Evolutionary conservation across 1,139 yeast species (phyloP), one percentile per base, ranked within the genome.

Genomic region (Magnusiomyces ingens): DNA sequence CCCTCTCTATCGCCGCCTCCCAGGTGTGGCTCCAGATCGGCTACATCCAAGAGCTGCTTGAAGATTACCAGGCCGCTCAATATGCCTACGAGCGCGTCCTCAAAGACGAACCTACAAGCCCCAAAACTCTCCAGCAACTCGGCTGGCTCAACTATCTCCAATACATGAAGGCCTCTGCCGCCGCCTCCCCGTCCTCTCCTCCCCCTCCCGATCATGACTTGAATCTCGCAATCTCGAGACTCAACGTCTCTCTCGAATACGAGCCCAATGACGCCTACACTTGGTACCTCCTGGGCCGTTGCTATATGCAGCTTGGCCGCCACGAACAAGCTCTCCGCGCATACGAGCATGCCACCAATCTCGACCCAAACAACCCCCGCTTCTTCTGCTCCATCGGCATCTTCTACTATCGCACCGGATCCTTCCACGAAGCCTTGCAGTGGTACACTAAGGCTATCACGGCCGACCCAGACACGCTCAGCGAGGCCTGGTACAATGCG

Each of bases 381-480:
- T 93, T 93, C 74, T 93, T 99, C 99, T 93, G 99, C 70, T 89
- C 97, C 29, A 93, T 93, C 67, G 99, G 99, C 67, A 98, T 93
- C 13, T 77, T 93, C 57, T 93, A 93, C 73, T 93, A 91, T 70
- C 97, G 93, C 71, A 91, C 93, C 57, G 83, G 94, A 53, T 99
- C 93, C 72, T 93, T 88, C 72, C 80, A 96, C 55, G 99, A 93
- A 68, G 99, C 99, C 5, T 76, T 93, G 60, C 98, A 93, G 68
- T 99, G 99, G 17, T 93, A 93, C 72, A 90, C 98, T 2, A 77
- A 98, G 57, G 99, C 99, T 12, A 93, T 93, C 59, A 79, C 98
- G 62, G 79, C 93, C 63, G 93, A 93, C 64, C 99, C 99, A 18
- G 91, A 91, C 73, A 86, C 54, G 2, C 47, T 93, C 60, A 83